Base-by-base conservation (phyloP, 2,329 filamentous ascomycete genomes). In the Apiospora phragmitis region DNA sequence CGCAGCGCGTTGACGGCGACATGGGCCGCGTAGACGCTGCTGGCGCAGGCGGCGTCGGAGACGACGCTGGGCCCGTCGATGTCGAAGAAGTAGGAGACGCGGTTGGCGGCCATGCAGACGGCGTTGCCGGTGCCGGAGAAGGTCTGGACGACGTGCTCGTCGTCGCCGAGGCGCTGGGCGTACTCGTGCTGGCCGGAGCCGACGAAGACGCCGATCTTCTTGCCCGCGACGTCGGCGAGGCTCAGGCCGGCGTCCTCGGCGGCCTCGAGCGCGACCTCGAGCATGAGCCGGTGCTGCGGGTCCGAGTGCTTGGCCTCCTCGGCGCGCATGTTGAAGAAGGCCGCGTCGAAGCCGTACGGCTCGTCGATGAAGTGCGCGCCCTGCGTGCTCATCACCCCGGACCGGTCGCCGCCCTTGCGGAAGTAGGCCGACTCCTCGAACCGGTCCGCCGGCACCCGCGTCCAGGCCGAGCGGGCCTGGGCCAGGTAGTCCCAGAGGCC, bases 31-130 rank as follows among this genome's bases (percentile, higher is more conserved):
- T 79, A 72, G 18, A 85, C 71, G 65, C 79, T 81, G 0, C 82
- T 81, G 1, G 83, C 84, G 67, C 84, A 86, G 1, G 84, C 84
- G 0, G 84, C 85, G 51, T 86, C 83, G 21, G 86, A 78, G 0
- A 81, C 83, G 75, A 85, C 79, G 1, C 77, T 80, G 0, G 84
- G 81, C 0, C 84, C 81, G 14, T 77, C 73, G 76, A 78, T 79
- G 70, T 80, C 76, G 70, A 82, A 83, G 51, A 82, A 83, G 47
- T 76, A 75, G 1, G 75, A 76, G 2, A 76, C 18, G 0, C 74
- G 66, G n/a, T 74, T 75, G 3, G 73, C 79, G 2, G 83, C 71
- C 14, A 84, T 83, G 35, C 78, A 79, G 21, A 78, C 72, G 2
- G 79, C 76, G 45, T 12, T 71, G 70, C 18, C 69, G 41, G 16